phyloP scores from a whole-genome alignment of 1,139 yeast genomes.

The Yamadazyma conglobata region DNA sequence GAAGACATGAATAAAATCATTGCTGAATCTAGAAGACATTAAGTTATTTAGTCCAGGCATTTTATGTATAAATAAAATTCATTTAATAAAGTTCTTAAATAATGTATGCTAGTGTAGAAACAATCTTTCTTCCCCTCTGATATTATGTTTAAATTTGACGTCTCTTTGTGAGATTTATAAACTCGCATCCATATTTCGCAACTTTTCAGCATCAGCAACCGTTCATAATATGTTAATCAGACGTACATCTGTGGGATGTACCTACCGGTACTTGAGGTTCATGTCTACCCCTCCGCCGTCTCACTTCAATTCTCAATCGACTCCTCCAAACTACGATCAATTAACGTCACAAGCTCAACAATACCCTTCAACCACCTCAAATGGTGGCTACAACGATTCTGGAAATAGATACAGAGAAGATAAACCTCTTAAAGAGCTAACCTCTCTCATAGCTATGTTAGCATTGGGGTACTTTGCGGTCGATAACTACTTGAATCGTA shows the following conservation, averaged over 20 bases:
- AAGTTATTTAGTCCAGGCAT: conserved; percentile 20
- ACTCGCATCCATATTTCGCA: no score
- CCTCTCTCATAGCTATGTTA: conserved; percentile 35
- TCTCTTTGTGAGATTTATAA: no score
- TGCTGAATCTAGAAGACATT: conserved; percentile 93
- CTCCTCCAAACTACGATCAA: conserved; percentile 17
- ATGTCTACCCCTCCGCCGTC: conserved; percentile 14
- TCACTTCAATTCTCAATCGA: conserved; percentile 16
- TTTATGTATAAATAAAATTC: conserved; percentile 9
- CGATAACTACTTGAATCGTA: conserved; percentile 47
- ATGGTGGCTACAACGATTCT: background rate
- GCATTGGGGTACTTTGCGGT: conserved; percentile 47
- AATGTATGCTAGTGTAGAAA: background rate
- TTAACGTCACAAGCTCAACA: background rate
- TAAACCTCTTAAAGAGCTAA: conserved; percentile 25
- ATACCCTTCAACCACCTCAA: conserved; percentile 4
- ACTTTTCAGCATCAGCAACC: no score
- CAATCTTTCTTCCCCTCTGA: no score
- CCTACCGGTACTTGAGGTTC: no score
- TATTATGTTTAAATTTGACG: no score
- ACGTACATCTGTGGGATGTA: no score
- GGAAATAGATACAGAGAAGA: conserved; percentile 5
- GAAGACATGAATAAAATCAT: conserved; percentile 97
- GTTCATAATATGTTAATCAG: no score
- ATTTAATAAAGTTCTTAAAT: conserved; percentile 3